A percentile compares a stretch with the other conserved stretches of the same genome.
These are phyloP conservation scores for Penicillium parvum DNA, from an alignment of 495 filamentous ascomycete genomes.

Conservation along the genomic window DNA sequence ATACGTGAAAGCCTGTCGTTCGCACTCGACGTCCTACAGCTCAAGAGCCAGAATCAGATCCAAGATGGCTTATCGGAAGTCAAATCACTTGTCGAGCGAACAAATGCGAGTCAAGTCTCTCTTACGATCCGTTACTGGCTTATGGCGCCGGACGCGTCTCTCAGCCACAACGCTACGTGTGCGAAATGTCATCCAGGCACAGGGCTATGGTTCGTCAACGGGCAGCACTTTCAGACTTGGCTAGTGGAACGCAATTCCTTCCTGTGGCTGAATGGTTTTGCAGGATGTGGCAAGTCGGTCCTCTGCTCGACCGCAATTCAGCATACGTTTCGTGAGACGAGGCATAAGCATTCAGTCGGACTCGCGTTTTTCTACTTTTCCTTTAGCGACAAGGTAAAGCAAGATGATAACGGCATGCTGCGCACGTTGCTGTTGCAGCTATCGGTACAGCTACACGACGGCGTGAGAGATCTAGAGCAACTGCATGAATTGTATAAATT, in stretches of 20 bases:
- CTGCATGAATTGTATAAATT: conserved; percentile 10
- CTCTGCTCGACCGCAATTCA: conserved; percentile 34
- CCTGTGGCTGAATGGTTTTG: conserved; percentile 38
- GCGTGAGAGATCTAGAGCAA: conserved; percentile 11
- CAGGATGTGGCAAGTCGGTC: conserved; percentile 42
- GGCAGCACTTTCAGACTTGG: conserved; percentile 27
- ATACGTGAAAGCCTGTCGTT: conserved; percentile 24
- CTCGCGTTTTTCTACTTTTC: conserved; percentile 41
- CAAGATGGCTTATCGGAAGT: conserved; percentile 15
- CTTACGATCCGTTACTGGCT: conserved; percentile 27
- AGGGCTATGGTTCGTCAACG: conserved; percentile 32
- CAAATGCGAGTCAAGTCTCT: conserved; percentile 20
- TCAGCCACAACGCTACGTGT: conserved; percentile 26
- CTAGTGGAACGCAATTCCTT: conserved; percentile 30
- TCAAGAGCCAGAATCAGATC: conserved; percentile 13
- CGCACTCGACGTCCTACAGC: conserved; percentile 26
- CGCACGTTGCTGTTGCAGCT: conserved; percentile 35
- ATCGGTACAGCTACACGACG: conserved; percentile 22
- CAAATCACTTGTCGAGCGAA: conserved; percentile 11
- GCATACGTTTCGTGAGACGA: conserved; percentile 13
- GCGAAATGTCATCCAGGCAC: conserved; percentile 22
- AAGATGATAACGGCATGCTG: conserved; percentile 27
- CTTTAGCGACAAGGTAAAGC: conserved; percentile 32
- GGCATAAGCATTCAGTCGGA: conserved; percentile 14
- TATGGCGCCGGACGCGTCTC: conserved; percentile 24